Base-by-base conservation (phyloP, 768 basidiomycete species). In the Mycena pura region DNA sequence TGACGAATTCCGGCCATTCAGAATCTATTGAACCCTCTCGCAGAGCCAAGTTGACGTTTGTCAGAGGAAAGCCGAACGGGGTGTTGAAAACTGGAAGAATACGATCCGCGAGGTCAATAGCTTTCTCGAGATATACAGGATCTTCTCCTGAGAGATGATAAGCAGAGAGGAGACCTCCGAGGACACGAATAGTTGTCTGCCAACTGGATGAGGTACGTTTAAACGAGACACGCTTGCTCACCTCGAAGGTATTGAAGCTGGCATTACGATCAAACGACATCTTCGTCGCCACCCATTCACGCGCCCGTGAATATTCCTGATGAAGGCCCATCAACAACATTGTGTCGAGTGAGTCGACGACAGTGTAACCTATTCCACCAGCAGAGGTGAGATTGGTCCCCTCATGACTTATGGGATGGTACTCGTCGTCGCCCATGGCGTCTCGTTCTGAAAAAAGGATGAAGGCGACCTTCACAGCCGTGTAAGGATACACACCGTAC, bases 361-460 rank as follows among this genome's bases (percentile, higher is more conserved):
- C 89, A 34, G 89, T 93, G 72, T 95, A 96, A 22, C 95, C 95
- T 50, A 97, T 89, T 14, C 92, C 89, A 34, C 92, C 93, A 2
- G 86, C 88, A 5, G 75, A 66, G 0, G 91, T 90, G 27, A 99
- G 80, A 72, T 99, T 95, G 9, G 85, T 83, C 5, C 96, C 96
- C 25, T 75, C 76, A 47, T 82, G 81, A 51, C 83, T 83, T 22
- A 99, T 82, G 0, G 96, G 95, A 69, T 96, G 93, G 69, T 94
- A 97, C 73, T 96, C 93, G 77, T 97, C 95, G 56, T 83, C 83
- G 1, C 95, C 95, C 86, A 93, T 95, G 2, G 95, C 95, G 72
- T 97, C 88, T 44, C 86, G 78, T 77, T 95, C 94, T 95, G 76
- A 41, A 6, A 47, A 47, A 68, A 49, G 28, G 28, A 38, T 58